Percentiles rank a stretch among this genome's conserved stretches.
Conservation (phyloP, 495 filamentous ascomycete species). For the Annulohypoxylon nitens region DNA sequence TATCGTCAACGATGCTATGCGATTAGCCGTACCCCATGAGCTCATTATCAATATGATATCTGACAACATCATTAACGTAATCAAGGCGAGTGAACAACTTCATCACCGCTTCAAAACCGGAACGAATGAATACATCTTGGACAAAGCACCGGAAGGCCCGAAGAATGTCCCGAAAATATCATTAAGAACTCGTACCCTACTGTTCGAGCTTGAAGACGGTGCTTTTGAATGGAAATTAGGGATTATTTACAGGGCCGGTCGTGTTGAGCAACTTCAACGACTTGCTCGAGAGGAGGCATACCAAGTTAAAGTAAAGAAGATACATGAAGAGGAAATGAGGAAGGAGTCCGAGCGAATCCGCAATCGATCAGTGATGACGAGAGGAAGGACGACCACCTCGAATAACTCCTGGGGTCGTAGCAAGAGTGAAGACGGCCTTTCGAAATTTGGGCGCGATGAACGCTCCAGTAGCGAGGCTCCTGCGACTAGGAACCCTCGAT, state of each 20-base stretch:
- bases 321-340: slow-evolving; percentile 73
- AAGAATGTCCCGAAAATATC: slow-evolving; percentile 88
- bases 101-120: slow-evolving; percentile 90
- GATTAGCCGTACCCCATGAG: slow-evolving; percentile 92
- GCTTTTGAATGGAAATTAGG: slow-evolving; percentile 98
- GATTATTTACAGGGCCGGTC: slow-evolving; percentile 87
- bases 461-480: slow-evolving; percentile 54
- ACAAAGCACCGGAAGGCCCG: slow-evolving; percentile 83
- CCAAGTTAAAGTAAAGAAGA: slow-evolving; percentile 83
- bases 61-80: slow-evolving; percentile 89
- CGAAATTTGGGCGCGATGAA: slow-evolving; percentile 63
- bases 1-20: slow-evolving; percentile 84
- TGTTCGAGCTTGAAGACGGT: slow-evolving; percentile 95
- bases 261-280: slow-evolving; percentile 89
- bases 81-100: slow-evolving; percentile 89
- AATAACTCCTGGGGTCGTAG: slow-evolving; percentile 60
- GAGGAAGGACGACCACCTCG: slow-evolving; percentile 55
- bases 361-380: slow-evolving; percentile 63
- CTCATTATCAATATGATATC: slow-evolving; percentile 90
- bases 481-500: slow-evolving; percentile 62
- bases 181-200: slow-evolving; percentile 79
- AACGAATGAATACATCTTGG: slow-evolving; percentile 86
- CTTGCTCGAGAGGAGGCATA: slow-evolving; percentile 92
- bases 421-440: slow-evolving; percentile 49
- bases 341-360: slow-evolving; percentile 63